Conservation (phyloP, 768 basidiomycete species). For the Phlegmacium glaucopus region DNA sequence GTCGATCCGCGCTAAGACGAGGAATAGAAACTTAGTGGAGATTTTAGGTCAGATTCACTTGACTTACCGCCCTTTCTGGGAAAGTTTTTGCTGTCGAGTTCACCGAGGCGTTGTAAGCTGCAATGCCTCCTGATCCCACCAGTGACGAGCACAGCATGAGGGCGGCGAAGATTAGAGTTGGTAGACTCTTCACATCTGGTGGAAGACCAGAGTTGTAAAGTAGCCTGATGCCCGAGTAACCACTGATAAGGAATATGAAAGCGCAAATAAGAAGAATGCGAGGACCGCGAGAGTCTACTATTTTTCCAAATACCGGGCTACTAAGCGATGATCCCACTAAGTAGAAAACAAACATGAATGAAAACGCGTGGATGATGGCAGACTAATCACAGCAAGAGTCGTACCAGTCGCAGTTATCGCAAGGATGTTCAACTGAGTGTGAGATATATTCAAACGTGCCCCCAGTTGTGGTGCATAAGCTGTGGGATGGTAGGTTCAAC, state of each 20-base stretch:
- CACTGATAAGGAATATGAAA: slow-evolving; percentile 57
- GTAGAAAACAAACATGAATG: background rate
- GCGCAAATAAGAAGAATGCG: slow-evolving; percentile 59
- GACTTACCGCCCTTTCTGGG: slow-evolving; percentile 61
- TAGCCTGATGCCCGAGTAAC: slow-evolving; percentile 71
- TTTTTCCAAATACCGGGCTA: slow-evolving; percentile 76
- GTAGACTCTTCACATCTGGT: slow-evolving; percentile 28
- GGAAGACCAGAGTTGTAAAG: slow-evolving; percentile 60
- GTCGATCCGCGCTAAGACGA: slow-evolving; percentile 60
- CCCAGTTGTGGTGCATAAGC: slow-evolving; percentile 90
- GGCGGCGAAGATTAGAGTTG: slow-evolving; percentile 40
- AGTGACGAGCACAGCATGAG: slow-evolving; percentile 65
- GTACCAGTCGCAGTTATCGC: slow-evolving; percentile 74
- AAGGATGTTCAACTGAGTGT: slow-evolving; percentile 81
- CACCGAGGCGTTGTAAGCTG: slow-evolving; percentile 63
- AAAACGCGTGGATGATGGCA: background rate
- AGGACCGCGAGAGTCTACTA: slow-evolving; percentile 75
- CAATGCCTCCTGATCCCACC: slow-evolving; percentile 77
- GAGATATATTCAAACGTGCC: slow-evolving; percentile 65
- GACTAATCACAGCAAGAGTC: slow-evolving; percentile 13
- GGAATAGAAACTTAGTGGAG: background rate
- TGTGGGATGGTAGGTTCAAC: too few species aligned
- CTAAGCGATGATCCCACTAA: slow-evolving; percentile 74
- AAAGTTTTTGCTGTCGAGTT: slow-evolving; percentile 86
- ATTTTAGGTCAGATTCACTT: background rate